These are phyloP conservation scores for Penicillium sp. DNA, from an alignment of 2,329 filamentous ascomycete genomes.

Conservation along the genomic window DNA sequence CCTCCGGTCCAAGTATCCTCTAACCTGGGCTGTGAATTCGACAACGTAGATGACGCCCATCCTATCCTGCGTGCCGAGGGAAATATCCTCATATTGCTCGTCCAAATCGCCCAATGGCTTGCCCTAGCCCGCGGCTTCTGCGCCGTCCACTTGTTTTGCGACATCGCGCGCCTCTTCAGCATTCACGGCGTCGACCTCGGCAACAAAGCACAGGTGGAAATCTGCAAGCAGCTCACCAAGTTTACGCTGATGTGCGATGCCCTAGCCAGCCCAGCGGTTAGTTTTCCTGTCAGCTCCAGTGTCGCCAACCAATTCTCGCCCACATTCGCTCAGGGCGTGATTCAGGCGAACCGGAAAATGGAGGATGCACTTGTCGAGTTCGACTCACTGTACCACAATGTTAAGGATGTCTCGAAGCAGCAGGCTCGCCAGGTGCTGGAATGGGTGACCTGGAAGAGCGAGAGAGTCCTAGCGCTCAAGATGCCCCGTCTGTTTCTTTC, in stretches of 20 bases:
- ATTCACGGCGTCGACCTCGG: constrained; percentile 3
- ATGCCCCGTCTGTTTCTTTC: not conserved
- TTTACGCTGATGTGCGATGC: not conserved
- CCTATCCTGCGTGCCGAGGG: not conserved
- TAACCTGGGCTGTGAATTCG: not conserved
- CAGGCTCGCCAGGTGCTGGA: not conserved
- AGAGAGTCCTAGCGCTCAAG: not conserved
- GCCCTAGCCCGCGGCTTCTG: constrained; percentile 24
- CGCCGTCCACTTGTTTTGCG: constrained; percentile 29
- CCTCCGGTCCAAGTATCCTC: not conserved
- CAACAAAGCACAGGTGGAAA: constrained; percentile 1
- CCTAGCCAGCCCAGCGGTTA: not conserved
- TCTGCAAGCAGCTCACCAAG: not conserved
- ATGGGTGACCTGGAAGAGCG: not conserved
- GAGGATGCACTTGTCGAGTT: not conserved
- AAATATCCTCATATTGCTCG: constrained; percentile 14
- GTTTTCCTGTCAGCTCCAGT: not conserved
- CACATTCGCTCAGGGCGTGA: not conserved
- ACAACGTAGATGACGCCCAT: not conserved
- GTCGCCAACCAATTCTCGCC: not conserved
- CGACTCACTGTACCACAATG: not conserved
- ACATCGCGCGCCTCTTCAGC: constrained; percentile 24
- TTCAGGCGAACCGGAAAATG: not conserved
- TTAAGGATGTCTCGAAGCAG: not conserved
- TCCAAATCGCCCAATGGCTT: constrained; percentile 27